phyloP scores from a whole-genome alignment of 1,284 basidiomycete genomes.

The Malassezia sp. region DNA sequence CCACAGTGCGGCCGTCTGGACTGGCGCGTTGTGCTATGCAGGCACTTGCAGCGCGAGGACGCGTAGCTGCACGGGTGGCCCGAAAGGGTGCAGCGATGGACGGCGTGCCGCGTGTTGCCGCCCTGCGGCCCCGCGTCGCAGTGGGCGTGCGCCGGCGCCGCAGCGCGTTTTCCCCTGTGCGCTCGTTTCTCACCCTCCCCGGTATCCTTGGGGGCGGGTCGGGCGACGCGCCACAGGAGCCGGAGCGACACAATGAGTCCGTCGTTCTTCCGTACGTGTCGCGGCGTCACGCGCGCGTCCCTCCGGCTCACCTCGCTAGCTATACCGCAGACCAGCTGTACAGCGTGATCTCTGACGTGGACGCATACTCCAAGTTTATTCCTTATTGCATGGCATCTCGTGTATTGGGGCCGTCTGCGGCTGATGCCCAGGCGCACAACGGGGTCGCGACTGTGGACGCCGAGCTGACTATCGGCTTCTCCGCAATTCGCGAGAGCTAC shows the following conservation, averaged over 20 bases:
- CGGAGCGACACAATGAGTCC: constrained; percentile 1
- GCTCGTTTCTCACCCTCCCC: constrained; percentile 1
- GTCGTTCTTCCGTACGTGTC: constrained; percentile 10
- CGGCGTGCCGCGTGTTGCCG: no score
- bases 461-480: constrained; percentile 77
- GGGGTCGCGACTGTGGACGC: constrained; percentile 50
- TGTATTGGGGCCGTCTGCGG: constrained; percentile 50
- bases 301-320: neutral
- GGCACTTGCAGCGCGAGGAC: no score
- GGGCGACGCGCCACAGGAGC: neutral
- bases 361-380: constrained; percentile 71
- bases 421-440: neutral
- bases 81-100: no score
- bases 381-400: constrained; percentile 75
- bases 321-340: constrained; percentile 58
- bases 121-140: no score
- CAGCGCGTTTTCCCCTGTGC: no score
- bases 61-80: no score
- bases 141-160: no score
- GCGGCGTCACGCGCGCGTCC: no score
- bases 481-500: constrained; percentile 76
- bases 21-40: no score
- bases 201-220: constrained; percentile 4
- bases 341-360: constrained; percentile 72
- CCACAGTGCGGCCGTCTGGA: no score